Evolutionary conservation across 2,329 filamentous ascomycete species (phyloP), one percentile per base, ranked within the genome.

Genomic region (Fusarium paranaense): DNA sequence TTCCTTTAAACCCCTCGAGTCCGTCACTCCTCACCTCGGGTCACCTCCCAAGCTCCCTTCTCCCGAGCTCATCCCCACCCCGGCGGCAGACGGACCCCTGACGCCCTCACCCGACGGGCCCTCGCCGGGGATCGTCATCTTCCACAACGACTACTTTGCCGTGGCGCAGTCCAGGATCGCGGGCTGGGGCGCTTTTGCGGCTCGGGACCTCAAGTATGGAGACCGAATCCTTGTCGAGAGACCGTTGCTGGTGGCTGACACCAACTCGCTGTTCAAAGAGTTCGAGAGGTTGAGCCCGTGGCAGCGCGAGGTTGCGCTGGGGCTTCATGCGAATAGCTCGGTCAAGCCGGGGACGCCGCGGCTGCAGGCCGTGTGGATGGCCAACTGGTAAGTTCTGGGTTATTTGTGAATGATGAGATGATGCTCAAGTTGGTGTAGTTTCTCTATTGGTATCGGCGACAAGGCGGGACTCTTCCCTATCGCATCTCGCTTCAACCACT

Each of bases 401-500:
- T 7, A 6, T 18, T 8, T 3, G 4, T 14, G 14, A 3, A 32
- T 14, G 18, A 13, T 32, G 27, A 14, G 27, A 9, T 20, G 27
- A 54, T 32, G 27, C 50, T 54, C 27, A 54, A 32, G 25, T 54
- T 4, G 1, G 6, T 54, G 6, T 33, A 74, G 70, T 52, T 82
- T 82, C 61, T 81, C 83, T 47, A 73, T 78, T 2, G 77, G 78
- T 10, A 45, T 35, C 1, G 64, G 67, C 1, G 71, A 73, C 4
- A 73, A 78, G 8, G 85, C 82, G 0, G 84, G 82, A 2, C 69
- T 90, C 3, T 90, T 89, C 66, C 82, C 86, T 1, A 81, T 88
- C 7, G 87, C 86, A 0, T 86, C 88, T 0, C 84, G 89, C 3
- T 90, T 91, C 80, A 91, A 91, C 76, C 90, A 91, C 76, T 86